phyloP scores from a whole-genome alignment of 2,329 filamentous ascomycete genomes.

The Alternaria infectoria region DNA sequence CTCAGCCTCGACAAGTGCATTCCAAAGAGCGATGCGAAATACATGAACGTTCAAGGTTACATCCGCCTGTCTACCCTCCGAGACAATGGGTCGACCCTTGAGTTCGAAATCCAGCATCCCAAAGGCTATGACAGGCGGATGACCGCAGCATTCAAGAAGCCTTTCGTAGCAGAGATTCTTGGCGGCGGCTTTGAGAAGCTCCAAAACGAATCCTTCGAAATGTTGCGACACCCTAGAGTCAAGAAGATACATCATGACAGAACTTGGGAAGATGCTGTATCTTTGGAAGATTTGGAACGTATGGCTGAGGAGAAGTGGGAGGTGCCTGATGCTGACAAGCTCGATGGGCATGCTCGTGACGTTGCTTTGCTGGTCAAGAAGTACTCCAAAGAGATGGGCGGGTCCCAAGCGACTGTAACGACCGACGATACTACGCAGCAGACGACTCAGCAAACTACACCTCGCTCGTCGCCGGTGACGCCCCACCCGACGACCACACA shows the following conservation, averaged over 20 bases:
- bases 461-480: constrained; percentile 16
- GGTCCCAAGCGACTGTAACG: constrained; percentile 21
- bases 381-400: constrained; percentile 21
- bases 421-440: constrained; percentile 32
- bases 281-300: constrained; percentile 72
- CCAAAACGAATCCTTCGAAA: constrained; percentile 72
- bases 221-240: constrained; percentile 76
- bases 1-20: constrained; percentile 56
- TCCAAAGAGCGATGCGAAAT: constrained; percentile 51
- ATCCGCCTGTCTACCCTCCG: constrained; percentile 42
- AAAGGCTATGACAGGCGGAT: constrained; percentile 36
- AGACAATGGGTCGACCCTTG: constrained; percentile 24
- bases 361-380: constrained; percentile 33
- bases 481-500: not conserved
- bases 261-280: constrained; percentile 69
- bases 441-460: constrained; percentile 25
- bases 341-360: constrained; percentile 40
- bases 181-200: constrained; percentile 81
- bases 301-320: constrained; percentile 64
- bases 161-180: constrained; percentile 79
- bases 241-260: constrained; percentile 80
- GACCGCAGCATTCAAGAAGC: constrained; percentile 67
- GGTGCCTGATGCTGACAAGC: constrained; percentile 29
- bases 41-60: constrained; percentile 51
- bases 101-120: constrained; percentile 31